Base-by-base conservation (phyloP, 805 yeast species). In the Ogataea ganodermae region DNA sequence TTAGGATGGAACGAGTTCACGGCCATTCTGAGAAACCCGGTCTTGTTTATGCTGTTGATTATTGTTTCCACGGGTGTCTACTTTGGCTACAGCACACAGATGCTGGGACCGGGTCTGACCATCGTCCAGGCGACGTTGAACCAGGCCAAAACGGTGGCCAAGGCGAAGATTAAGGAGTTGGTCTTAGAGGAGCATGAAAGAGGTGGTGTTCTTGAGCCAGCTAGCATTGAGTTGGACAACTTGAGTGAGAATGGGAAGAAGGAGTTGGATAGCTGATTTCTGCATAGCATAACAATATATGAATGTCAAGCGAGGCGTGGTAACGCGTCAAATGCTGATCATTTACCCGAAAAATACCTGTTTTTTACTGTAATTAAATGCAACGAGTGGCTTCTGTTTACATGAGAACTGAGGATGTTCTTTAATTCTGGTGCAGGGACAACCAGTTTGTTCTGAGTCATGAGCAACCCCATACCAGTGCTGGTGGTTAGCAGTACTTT, bases 1-100 rank as follows among this genome's bases (percentile, higher is more conserved):
- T 72, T 94, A 18, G 99, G 99, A 8, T 94, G 97, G 97, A 91
- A 91, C 66, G 97, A 94, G 72, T 84, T 94, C 56, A 79, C 90
- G 86, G 85, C 94, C 8, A 80, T 94, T 14, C 61, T 94, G 36
- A 78, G 95, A 53, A 91, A 88, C 62, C 97, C 99, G 44, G 59
- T 92, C n/a, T 78, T 86, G 56, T 81, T 91, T 54, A 73, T 86
- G 5, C 63, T 90, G 41, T 58, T 79, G 1, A 62, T 91, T 36
- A 42, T 89, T 9, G 37, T 75, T 1, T 78, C 78, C 1, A 88
- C 86, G 0, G 85, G 80, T 1, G 62, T 76, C 1, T 89, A 85
- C 62, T 76, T 86, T 42, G 75, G 89, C 49, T 84, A 87, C 61
- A 77, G 75, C 47, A 73, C 86, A 63, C 85, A 85, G 54, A 69